Evolutionary conservation across 139 green algal species (phyloP), one percentile per base, ranked within the genome.

Genomic region (Chlamydomonas incerta): DNA sequence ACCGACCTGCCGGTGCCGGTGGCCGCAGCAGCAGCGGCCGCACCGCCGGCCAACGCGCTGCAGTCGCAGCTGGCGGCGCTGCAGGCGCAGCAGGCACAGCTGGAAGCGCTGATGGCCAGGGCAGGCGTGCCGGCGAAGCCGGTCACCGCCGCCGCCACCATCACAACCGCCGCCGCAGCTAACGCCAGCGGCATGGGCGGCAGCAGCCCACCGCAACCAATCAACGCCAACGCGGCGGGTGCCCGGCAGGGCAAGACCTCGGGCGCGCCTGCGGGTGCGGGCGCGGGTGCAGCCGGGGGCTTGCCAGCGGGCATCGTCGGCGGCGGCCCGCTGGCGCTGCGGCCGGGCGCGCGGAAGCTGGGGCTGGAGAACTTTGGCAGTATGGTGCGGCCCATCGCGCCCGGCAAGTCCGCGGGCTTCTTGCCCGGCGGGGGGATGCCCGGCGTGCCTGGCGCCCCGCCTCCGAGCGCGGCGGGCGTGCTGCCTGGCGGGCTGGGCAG

Each of bases 361-460:
- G 69, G 69, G 35, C 8, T 74, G 23, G n/a, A 82, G n/a, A 72
- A 31, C 75, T 82, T 58, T 11, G 75, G 75, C 35, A 72, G 60
- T 37, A 9, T 82, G 21, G 58, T 74, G 11, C 69, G 69, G 3
- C 35, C 37, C 23, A 21, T 74, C 0, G 37, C 69, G 6, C n/a
- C 14, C 13, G 65, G 65, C 31, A 63, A 26, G 20, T 2, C 55
- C 20, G 55, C 21, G 2, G 18, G 20, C 6, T 50, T 50, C 5
- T n/a, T n/a, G n/a, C n/a, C n/a, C n/a, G n/a, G n/a, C n/a, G 41
- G 6, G 6, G 41, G 41, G 41, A 50, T 50, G 41, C 8, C 41
- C 6, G 41, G 41, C 6, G 41, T 50, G 41, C 41, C 41, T 13
- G 41, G 41, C 8, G 41, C 41, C 6, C 6, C 41, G 41, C 41